Base-by-base conservation (phyloP, 1,139 yeast genomes). In the Pichia sp. region DNA sequence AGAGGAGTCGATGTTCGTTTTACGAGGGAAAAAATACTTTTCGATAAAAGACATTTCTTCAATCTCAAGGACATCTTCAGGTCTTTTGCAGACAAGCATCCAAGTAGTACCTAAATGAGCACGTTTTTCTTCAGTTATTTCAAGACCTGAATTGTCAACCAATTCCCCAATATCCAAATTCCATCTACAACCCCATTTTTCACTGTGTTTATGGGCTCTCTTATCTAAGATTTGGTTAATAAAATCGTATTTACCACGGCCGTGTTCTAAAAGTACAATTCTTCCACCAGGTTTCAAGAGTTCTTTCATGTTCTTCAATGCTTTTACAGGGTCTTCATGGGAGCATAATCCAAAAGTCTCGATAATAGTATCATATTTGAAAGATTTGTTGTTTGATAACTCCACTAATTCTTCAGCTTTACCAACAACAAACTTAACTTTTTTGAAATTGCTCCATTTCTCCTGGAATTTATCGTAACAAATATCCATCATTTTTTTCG, bases 101-200 rank as follows among this genome's bases (percentile, higher is more conserved):
- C 93, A 84, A 4, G 96, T 86, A 2, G 97, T 84, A n/a, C 98
- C 97, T 48, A 91, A 71, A 64, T 91, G 96, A 21, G 79, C 80
- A 52, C 95, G 69, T 51, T 77, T 77, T 52, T 84, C 88, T 51
- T 77, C 79, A 1, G 89, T 84, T 32, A 91, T 72, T 51, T 84
- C 93, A 46, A 91, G 69, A 0, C 95, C 96, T 12, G 95, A 81
- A 47, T 77, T 79, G 55, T 84, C 89, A 24, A 91, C 71, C 40
- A 91, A 70, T 52, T 81, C 91, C 26, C 88, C 94, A 51, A 91
- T 85, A 57, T 91, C 97, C 49, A 91, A 68, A 56, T 91, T 91
- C 96, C 97, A 91, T 56, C 97, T 69, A 63, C 98, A 91, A 3
- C 96, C 97, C 97, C 97, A 91, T 11, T 83, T 79, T 49, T 83